Percentiles rank a stretch among this genome's conserved stretches.
Conservation (phyloP, 2,329 filamentous ascomycete genomes). For the Pezicula neosporulosa region DNA sequence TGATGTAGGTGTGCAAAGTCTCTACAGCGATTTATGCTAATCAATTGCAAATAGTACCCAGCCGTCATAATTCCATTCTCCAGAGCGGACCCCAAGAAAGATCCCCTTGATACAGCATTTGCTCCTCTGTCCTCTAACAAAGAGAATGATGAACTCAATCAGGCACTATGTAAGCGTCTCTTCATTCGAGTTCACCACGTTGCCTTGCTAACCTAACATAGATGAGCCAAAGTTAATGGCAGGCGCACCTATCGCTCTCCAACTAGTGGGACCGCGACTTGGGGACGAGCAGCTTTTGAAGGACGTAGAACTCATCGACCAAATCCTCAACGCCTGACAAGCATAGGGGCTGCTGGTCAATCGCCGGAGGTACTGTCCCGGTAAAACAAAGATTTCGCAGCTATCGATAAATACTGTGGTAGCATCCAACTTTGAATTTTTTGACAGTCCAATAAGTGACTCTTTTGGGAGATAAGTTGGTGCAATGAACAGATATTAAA, state of each 20-base stretch:
- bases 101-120: constrained; percentile 24
- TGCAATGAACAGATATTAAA: too few species aligned
- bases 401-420: too few species aligned
- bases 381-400: too few species aligned
- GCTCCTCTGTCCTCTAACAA: constrained; percentile 14
- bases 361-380: too few species aligned
- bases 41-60: constrained; percentile 22
- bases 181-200: background rate
- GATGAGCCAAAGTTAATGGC: constrained; percentile 32
- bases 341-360: background rate
- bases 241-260: constrained; percentile 30
- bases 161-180: constrained; percentile 26
- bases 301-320: constrained; percentile 28
- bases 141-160: constrained; percentile 21
- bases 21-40: background rate
- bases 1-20: constrained; percentile 22
- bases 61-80: constrained; percentile 30
- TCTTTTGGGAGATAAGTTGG: too few species aligned
- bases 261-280: constrained; percentile 29
- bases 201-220: constrained; percentile 10
- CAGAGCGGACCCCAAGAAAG: constrained; percentile 25
- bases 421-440: too few species aligned
- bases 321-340: constrained; percentile 16
- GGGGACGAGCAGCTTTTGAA: constrained; percentile 29
- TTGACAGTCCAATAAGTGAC: too few species aligned